Evolutionary conservation across 192 early-diverging fungal species (phyloP), one percentile per base, ranked within the genome.

Genomic region (Entomortierella parvispora): DNA sequence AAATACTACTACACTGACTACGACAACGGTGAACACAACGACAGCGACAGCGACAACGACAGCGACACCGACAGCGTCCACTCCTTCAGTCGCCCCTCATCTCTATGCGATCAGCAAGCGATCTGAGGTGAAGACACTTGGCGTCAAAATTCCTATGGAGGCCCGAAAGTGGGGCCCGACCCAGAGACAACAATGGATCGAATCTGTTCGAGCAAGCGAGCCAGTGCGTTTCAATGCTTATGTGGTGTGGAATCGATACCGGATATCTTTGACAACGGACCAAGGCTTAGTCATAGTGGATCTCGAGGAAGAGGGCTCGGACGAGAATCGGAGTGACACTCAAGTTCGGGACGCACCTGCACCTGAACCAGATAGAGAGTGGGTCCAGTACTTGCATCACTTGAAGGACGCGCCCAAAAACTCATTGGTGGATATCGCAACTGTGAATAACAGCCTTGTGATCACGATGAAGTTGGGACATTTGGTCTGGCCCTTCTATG

Each of bases 241-340:
- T 29, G 65, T 77, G 8, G 50, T 68, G 1, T 77, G 74, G 74
- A 68, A 68, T n/a, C 74, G 61, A n/a, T 77, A 58, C 12, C 34
- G 60, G 15, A 77, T 77, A 7, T 52, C 20, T 1, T 22, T 77
- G 46, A 68, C 74, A 0, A 23, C 52, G 2, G 33, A 32, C 10
- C 32, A 58, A 8, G 74, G 74, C 1, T 23, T 77, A 0, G 14
- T 43, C 22, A 64, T 77, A 25, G 29, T 68, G 18, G 65, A 68
- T 20, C 33, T 77, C 65, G 66, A 68, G 37, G 66, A 62, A 32
- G 22, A 12, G 0, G 58, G 42, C 25, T 59, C 42, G 10, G 42
- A 17, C 2, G 9, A n/a, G 15, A 5, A 5, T 23, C 8, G 20
- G 2, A 18, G 44, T n/a, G n/a, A n/a, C n/a, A n/a, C n/a, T n/a